Conservation (phyloP, 768 basidiomycete species). For the Russula sp. region DNA sequence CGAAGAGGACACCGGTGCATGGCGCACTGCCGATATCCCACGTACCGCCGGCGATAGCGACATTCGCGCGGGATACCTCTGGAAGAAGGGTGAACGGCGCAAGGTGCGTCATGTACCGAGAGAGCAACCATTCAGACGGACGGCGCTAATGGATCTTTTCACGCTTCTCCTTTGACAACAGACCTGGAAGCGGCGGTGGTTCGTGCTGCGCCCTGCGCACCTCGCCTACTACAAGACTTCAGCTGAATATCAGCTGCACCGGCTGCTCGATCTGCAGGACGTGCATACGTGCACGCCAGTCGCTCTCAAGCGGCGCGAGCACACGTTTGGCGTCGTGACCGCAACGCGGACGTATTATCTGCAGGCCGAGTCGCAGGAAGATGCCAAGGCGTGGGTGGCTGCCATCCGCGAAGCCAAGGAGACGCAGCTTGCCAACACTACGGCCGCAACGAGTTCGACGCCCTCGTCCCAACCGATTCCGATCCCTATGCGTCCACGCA, state of each 20-base stretch:
- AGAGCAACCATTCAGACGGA: neutral
- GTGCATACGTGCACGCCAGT: slow-evolving; percentile 89
- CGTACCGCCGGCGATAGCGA: slow-evolving; percentile 57
- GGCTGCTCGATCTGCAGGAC: slow-evolving; percentile 79
- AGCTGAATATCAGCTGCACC: slow-evolving; percentile 88
- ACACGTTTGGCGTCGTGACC: slow-evolving; percentile 90
- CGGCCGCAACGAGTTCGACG: neutral
- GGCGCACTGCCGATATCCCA: slow-evolving; percentile 47
- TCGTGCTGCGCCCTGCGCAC: slow-evolving; percentile 87
- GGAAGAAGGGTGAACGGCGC: slow-evolving; percentile 96
- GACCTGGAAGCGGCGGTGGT: slow-evolving; percentile 99
- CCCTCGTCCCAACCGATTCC: slow-evolving; percentile 44
- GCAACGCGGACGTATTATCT: slow-evolving; percentile 87
- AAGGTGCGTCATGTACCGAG: slow-evolving; percentile 56
- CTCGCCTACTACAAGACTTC: slow-evolving; percentile 96
- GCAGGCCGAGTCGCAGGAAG: slow-evolving; percentile 65
- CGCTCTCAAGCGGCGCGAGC: slow-evolving; percentile 79
- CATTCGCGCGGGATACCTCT: slow-evolving; percentile 88
- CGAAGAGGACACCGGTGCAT: slow-evolving; percentile 70
- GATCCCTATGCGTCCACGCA: slow-evolving; percentile 37
- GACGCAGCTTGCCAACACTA: slow-evolving; percentile 42
- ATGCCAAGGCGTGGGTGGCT: slow-evolving; percentile 76
- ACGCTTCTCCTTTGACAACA: slow-evolving; percentile 29
- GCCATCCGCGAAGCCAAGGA: slow-evolving; percentile 76
- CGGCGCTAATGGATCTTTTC: neutral